Percentiles rank a stretch among this genome's conserved stretches.
phyloP scores from a whole-genome alignment of 805 yeast species.

The Candida saitoana region DNA sequence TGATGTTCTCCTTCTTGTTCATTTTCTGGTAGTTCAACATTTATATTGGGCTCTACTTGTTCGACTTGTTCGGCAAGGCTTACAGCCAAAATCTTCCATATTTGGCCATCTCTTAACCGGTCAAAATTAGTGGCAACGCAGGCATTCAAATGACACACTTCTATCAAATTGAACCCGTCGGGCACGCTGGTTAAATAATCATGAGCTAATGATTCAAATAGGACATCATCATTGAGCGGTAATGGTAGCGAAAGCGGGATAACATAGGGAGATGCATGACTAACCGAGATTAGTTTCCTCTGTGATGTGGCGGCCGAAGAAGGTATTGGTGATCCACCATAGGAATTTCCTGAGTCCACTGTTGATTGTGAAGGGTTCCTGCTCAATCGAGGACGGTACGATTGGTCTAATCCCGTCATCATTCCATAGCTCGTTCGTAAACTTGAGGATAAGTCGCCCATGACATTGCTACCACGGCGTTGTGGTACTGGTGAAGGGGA shows the following conservation, averaged over 20 bases:
- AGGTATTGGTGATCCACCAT: constrained; percentile 12
- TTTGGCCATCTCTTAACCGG: constrained; percentile 52
- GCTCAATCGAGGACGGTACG: constrained; percentile 25
- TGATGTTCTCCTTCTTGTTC: not conserved
- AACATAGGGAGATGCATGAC: constrained; percentile 31
- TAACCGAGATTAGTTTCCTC: constrained; percentile 10
- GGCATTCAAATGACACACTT: constrained; percentile 58
- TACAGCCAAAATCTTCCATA: constrained; percentile 57
- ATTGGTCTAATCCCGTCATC: not conserved
- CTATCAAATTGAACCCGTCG: constrained; percentile 46
- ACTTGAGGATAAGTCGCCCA: constrained; percentile 3
- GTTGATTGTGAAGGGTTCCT: constrained; percentile 35
- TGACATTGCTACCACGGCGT: constrained; percentile 4
- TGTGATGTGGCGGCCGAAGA: constrained; percentile 7
- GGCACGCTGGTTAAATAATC: constrained; percentile 47
- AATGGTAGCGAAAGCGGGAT: constrained; percentile 42
- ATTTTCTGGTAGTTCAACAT: constrained; percentile 2
- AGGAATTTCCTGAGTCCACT: constrained; percentile 25
- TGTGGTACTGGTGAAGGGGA: constrained; percentile 18
- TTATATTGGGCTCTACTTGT: not conserved
- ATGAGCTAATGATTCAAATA: constrained; percentile 46
- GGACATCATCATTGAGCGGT: constrained; percentile 37
- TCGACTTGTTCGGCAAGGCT: constrained; percentile 33
- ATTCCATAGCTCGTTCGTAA: not conserved
- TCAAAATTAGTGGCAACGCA: constrained; percentile 50